A percentile compares a stretch with the other conserved stretches of the same genome.
phyloP scores from a whole-genome alignment of 202 grass and related monocot species.

The Eragrostis tef region DNA sequence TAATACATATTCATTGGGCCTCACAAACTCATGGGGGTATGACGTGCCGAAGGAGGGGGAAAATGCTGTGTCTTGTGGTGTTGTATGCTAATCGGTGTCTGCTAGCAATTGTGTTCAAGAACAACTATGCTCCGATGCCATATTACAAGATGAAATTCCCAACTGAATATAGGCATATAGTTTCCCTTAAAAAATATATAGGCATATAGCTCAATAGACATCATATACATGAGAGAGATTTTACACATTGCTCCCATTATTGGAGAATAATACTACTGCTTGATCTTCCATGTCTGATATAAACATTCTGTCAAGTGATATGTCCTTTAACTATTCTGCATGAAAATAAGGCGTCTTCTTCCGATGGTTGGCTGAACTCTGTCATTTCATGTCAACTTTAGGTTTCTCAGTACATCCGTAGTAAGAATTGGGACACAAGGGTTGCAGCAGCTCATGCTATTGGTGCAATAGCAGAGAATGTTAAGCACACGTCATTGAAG shows the following conservation, averaged over 20 bases:
- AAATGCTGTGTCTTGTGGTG: not conserved
- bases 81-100: not conserved
- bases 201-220: not conserved
- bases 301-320: not conserved
- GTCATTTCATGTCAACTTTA: slow-evolving; percentile 36
- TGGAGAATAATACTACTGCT: not conserved
- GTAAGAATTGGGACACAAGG: slow-evolving; percentile 98
- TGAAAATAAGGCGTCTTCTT: not conserved
- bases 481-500: slow-evolving; percentile 82
- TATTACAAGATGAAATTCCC: not conserved
- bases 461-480: slow-evolving; percentile 93
- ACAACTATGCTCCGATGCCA: not conserved
- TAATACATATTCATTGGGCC: not conserved
- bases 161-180: not conserved
- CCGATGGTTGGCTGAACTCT: slow-evolving; percentile 46
- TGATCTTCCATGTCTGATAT: slow-evolving; percentile 9
- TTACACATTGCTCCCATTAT: not conserved
- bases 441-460: slow-evolving; percentile 93
- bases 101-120: not conserved
- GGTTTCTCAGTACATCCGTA: slow-evolving; percentile 87
- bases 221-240: not conserved
- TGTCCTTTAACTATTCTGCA: too few relatives aligned
- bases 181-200: not conserved
- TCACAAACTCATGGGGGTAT: not conserved
- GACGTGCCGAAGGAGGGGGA: not conserved